Conservation (phyloP, 805 yeast species). For the Kuraishia capsulata region DNA sequence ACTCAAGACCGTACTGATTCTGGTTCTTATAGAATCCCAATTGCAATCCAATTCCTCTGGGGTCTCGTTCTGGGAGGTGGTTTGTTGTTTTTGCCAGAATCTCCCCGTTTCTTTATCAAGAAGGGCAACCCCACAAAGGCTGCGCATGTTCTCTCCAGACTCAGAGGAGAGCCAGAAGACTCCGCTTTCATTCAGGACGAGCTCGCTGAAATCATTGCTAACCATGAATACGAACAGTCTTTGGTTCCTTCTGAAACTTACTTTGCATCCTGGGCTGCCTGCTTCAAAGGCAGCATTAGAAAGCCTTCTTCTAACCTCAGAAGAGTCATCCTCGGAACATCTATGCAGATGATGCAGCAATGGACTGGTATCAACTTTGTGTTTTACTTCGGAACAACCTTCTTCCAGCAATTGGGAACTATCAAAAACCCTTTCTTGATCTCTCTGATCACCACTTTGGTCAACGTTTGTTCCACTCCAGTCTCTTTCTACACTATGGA, state of each 20-base stretch:
- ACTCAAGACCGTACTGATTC: slow-evolving; percentile 42
- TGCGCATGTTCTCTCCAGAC: slow-evolving; percentile 39
- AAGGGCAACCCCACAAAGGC: slow-evolving; percentile 52
- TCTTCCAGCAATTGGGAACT: slow-evolving; percentile 46
- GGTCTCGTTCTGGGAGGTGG: slow-evolving; percentile 55
- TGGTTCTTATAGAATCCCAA: slow-evolving; percentile 66
- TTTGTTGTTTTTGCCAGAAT: slow-evolving; percentile 60
- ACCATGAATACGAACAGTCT: slow-evolving; percentile 35
- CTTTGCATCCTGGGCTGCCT: slow-evolving; percentile 30
- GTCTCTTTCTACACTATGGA: slow-evolving; percentile 50
- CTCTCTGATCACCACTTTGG: slow-evolving; percentile 44
- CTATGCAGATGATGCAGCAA: slow-evolving; percentile 52
- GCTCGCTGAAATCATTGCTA: slow-evolving; percentile 41
- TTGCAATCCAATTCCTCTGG: slow-evolving; percentile 66
- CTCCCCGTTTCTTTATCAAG: slow-evolving; percentile 63
- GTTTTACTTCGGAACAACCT: slow-evolving; percentile 66
- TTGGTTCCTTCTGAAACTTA: slow-evolving; percentile 24
- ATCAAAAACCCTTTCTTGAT: slow-evolving; percentile 37
- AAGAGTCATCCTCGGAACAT: slow-evolving; percentile 33
- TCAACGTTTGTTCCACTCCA: slow-evolving; percentile 42
- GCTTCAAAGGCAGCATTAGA: slow-evolving; percentile 32
- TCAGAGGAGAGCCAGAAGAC: slow-evolving; percentile 43
- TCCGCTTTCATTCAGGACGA: slow-evolving; percentile 38
- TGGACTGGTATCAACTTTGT: slow-evolving; percentile 71
- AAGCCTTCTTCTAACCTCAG: slow-evolving; percentile 28